Evolutionary conservation across 2,329 filamentous ascomycete species (phyloP).

Genomic region (Sordariomycetes sp.): DNA sequence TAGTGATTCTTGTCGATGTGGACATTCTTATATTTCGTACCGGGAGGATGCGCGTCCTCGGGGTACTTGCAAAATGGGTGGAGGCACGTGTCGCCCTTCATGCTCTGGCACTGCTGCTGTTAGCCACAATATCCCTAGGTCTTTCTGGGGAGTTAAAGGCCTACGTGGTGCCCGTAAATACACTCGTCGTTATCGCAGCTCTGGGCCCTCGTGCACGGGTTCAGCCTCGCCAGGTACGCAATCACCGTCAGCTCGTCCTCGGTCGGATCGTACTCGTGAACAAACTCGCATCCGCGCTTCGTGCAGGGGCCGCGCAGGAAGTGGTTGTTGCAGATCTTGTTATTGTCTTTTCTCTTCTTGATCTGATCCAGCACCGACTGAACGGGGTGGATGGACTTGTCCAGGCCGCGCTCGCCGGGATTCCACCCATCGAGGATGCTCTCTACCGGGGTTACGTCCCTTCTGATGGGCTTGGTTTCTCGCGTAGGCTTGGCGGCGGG

Average conservation of each 20-base stretch:
- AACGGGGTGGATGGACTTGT: constrained; percentile 39
- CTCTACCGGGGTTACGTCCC: too few species aligned
- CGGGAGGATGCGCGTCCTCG: constrained; percentile 43
- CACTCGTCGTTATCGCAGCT: constrained; percentile 48
- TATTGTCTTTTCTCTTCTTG: constrained; percentile 43
- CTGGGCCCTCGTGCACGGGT: constrained; percentile 48
- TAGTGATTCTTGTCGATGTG: constrained; percentile 22
- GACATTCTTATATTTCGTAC: constrained; percentile 38
- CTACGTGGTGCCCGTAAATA: constrained; percentile 55
- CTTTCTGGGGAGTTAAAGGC: constrained; percentile 15
- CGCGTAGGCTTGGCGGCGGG: constrained; percentile 6
- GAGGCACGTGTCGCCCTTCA: constrained; percentile 39
- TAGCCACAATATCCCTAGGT: constrained; percentile 2
- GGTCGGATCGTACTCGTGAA: constrained; percentile 44
- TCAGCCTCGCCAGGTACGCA: constrained; percentile 43
- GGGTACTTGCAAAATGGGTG: constrained; percentile 48
- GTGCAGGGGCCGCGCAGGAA: constrained; percentile 48
- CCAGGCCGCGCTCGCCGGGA: constrained; percentile 45
- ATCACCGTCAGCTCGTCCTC: constrained; percentile 48
- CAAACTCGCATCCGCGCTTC: constrained; percentile 48
- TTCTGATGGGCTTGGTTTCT: neutral
- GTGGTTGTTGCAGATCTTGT: constrained; percentile 55
- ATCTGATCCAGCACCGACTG: constrained; percentile 38
- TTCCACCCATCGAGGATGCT: constrained; percentile 34
- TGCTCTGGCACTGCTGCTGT: constrained; percentile 38